Percentiles rank a stretch among this genome's conserved stretches.
These are phyloP conservation scores for Punica granatum DNA, from an alignment of 345 rosid species.

Conservation along the genomic window DNA sequence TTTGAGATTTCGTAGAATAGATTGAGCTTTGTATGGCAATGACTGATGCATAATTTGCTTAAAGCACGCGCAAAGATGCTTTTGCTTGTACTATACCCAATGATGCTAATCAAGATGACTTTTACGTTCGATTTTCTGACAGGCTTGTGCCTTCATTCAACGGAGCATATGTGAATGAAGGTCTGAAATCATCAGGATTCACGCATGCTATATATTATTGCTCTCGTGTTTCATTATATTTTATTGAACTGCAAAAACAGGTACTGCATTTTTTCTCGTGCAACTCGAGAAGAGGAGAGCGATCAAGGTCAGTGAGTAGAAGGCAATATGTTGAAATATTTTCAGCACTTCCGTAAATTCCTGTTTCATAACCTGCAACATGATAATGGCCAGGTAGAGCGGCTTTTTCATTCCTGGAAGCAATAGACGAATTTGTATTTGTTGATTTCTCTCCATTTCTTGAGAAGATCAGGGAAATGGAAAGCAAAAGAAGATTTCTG, in stretches of 20 bases:
- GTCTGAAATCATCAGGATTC: conserved; percentile 12
- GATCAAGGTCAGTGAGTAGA: conserved; percentile 38
- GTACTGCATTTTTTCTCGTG: conserved; percentile 55
- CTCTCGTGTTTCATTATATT: not conserved
- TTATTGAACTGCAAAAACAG: conserved; percentile 22
- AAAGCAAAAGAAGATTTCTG: not conserved
- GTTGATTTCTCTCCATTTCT: not conserved
- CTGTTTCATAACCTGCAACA: not conserved
- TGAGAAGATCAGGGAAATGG: not conserved
- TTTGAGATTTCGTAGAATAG: not conserved
- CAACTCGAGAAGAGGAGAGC: conserved; percentile 67
- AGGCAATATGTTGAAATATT: not conserved
- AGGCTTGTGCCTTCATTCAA: conserved; percentile 20
- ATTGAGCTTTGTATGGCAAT: not conserved
- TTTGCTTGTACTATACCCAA: too few species aligned
- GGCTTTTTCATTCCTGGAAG: too few species aligned
- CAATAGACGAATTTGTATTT: too few species aligned
- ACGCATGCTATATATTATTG: conserved; percentile 10
- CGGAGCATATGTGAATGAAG: conserved; percentile 17
- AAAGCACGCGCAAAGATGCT: too few species aligned
- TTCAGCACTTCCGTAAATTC: not conserved
- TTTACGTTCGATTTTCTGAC: not conserved
- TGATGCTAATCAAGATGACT: not conserved
- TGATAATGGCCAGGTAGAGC: not conserved
- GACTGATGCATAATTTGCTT: not conserved